These are phyloP conservation scores for Cladosporium sp. DNA, from an alignment of 2,329 filamentous ascomycete species.

Conservation along the genomic window DNA sequence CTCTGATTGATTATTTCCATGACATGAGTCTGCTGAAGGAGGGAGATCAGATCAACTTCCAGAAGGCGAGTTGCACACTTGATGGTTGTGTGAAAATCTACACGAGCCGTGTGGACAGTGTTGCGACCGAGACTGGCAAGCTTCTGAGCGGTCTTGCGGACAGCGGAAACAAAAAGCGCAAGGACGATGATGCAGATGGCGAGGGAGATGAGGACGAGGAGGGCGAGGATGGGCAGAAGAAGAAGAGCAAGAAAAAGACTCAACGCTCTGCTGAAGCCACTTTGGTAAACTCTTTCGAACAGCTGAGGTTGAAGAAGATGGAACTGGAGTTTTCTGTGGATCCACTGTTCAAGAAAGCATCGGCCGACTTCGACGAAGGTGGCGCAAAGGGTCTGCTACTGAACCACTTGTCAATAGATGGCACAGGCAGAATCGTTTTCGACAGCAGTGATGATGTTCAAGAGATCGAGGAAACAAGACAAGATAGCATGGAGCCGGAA, in stretches of 20 bases:
- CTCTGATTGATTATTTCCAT: conserved; percentile 99
- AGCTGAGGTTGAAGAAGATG: conserved; percentile 92
- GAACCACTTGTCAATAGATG: conserved; percentile 95
- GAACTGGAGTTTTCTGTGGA: conserved; percentile 96
- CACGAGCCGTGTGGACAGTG: conserved; percentile 95
- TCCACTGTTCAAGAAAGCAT: conserved; percentile 98
- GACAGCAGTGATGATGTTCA: conserved; percentile 88
- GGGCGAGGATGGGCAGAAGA: conserved; percentile 60
- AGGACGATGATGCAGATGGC: conserved; percentile 39
- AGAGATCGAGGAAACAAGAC: conserved; percentile 35
- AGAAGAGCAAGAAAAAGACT: conserved; percentile 65
- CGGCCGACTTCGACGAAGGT: conserved; percentile 96
- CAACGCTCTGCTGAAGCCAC: conserved; percentile 81
- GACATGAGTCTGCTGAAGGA: conserved; percentile 97
- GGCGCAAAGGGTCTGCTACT: conserved; percentile 91
- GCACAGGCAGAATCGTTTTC: conserved; percentile 88
- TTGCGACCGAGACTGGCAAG: conserved; percentile 95
- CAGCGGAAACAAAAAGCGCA: conserved; percentile 60
- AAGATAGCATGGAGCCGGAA: conserved; percentile 38
- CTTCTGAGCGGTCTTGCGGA: conserved; percentile 90
- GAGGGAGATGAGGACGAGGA: conserved; percentile 61
- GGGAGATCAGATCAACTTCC: conserved; percentile 95
- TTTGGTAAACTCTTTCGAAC: conserved; percentile 79
- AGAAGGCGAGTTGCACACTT: conserved; percentile 94
- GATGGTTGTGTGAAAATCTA: conserved; percentile 99